phyloP scores from a whole-genome alignment of 306 rosid genomes.

The Sindora glabra region DNA sequence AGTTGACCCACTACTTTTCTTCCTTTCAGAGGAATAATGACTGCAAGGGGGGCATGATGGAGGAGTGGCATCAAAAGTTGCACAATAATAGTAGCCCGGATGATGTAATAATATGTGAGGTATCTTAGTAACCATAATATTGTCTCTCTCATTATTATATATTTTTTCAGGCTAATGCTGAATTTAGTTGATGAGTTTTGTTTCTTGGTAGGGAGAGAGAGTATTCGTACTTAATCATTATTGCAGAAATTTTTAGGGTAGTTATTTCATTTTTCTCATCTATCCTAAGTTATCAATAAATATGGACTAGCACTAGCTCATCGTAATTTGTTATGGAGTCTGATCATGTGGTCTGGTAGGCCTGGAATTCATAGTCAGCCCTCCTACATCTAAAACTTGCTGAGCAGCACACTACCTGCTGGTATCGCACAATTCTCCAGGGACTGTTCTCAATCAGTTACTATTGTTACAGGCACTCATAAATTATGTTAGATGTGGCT shows the following conservation, averaged over 20 bases:
- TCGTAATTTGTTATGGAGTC: not conserved
- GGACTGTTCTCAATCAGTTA: too few relatives aligned
- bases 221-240: not conserved
- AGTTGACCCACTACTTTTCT: not conserved
- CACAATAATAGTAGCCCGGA: constrained; percentile 37
- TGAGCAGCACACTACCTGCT: not conserved
- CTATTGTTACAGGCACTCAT: constrained; percentile 22
- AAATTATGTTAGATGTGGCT: constrained; percentile 12
- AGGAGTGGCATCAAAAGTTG: constrained; percentile 43
- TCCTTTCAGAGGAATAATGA: constrained; percentile 29
- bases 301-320: not conserved
- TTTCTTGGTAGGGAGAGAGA: not conserved
- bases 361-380: not conserved
- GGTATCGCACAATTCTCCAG: too few relatives aligned
- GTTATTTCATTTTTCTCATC: not conserved
- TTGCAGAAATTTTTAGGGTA: not conserved
- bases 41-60: constrained; percentile 30
- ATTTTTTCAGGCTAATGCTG: not conserved
- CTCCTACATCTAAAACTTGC: not conserved
- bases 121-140: not conserved
- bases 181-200: not conserved
- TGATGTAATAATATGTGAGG: constrained; percentile 35
- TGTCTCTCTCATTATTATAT: not conserved
- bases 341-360: not conserved
- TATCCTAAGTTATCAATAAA: not conserved